A percentile compares a stretch with the other conserved stretches of the same genome.
Conservation (phyloP, 1,139 yeast genomes). For the Yamadazyma conglobata region DNA sequence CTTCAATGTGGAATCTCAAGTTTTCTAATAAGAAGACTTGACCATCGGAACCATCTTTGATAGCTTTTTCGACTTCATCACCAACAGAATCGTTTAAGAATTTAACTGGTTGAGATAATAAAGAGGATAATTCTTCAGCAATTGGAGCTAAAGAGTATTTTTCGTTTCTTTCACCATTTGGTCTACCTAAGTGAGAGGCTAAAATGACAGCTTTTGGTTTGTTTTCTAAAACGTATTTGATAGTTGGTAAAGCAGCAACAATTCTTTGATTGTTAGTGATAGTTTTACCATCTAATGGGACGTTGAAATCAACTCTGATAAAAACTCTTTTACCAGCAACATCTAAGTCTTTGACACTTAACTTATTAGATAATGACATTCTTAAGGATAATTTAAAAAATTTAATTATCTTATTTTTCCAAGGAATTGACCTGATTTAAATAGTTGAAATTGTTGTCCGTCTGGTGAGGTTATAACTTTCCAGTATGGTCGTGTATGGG, state of each 20-base stretch:
- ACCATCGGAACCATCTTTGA: conserved; percentile 67
- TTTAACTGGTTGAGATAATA: conserved; percentile 64
- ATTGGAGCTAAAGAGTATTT: conserved; percentile 92
- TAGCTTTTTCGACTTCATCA: conserved; percentile 73
- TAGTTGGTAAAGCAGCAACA: conserved; percentile 97
- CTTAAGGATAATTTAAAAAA: too few species aligned
- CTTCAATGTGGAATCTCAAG: conserved; percentile 96
- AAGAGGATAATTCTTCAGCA: conserved; percentile 75
- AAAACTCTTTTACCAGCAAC: conserved; percentile 88
- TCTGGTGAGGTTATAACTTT: conserved; percentile 17
- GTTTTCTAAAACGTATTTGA: conserved; percentile 84
- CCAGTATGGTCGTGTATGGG: too few species aligned
- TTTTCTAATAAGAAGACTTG: conserved; percentile 82
- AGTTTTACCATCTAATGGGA: conserved; percentile 90
- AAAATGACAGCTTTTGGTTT: conserved; percentile 85
- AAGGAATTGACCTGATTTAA: conserved; percentile 1
- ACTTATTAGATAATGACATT: conserved; percentile 90
- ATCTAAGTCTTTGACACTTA: conserved; percentile 85
- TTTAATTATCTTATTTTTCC: conserved; percentile 1
- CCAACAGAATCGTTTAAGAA: conserved; percentile 91
- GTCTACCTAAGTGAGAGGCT: conserved; percentile 97
- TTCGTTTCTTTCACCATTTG: conserved; percentile 81
- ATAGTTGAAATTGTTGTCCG: conserved; percentile 10
- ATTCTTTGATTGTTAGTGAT: conserved; percentile 99
- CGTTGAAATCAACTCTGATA: conserved; percentile 97